These are phyloP conservation scores for Hymenoscyphus infarciens DNA, from an alignment of 2,329 filamentous ascomycete genomes.

Conservation along the genomic window DNA sequence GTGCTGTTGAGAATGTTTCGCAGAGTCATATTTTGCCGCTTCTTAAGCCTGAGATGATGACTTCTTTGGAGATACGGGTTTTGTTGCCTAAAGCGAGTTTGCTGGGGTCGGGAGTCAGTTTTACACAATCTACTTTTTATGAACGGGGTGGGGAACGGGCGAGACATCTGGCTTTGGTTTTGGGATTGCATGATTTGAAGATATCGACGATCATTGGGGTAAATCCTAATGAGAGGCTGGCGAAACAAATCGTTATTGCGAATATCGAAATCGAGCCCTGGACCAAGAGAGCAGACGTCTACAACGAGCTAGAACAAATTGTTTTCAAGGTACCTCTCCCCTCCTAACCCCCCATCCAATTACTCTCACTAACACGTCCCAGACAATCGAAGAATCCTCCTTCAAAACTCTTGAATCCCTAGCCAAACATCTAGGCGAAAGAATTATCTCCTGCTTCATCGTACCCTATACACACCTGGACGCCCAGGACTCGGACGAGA, in stretches of 20 bases:
- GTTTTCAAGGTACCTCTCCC: constrained; percentile 35
- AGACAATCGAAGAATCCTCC: constrained; percentile 53
- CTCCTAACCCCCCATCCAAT: not conserved
- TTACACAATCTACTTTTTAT: constrained; percentile 44
- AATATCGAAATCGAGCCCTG: constrained; percentile 58
- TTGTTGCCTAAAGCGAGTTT: constrained; percentile 66
- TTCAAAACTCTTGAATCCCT: constrained; percentile 64
- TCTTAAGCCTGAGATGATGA: constrained; percentile 39
- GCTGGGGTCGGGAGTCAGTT: constrained; percentile 54
- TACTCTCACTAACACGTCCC: not conserved
- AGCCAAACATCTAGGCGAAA: constrained; percentile 45
- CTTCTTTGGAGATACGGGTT: constrained; percentile 50
- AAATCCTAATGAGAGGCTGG: constrained; percentile 64
- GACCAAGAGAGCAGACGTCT: constrained; percentile 45
- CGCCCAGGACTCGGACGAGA: not conserved
- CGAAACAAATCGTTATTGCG: constrained; percentile 63
- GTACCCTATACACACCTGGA: constrained; percentile 13
- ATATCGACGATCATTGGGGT: constrained; percentile 69
- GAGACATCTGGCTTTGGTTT: constrained; percentile 29
- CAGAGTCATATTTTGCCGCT: constrained; percentile 25
- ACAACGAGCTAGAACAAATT: constrained; percentile 53
- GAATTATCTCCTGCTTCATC: constrained; percentile 45
- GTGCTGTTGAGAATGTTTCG: not conserved
- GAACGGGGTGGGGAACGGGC: constrained; percentile 23
- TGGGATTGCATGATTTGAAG: constrained; percentile 50